Evolutionary conservation across 192 early-diverging fungal species (phyloP), one percentile per base, ranked within the genome.

Genomic region (Gryganskiella cystojenkinii): DNA sequence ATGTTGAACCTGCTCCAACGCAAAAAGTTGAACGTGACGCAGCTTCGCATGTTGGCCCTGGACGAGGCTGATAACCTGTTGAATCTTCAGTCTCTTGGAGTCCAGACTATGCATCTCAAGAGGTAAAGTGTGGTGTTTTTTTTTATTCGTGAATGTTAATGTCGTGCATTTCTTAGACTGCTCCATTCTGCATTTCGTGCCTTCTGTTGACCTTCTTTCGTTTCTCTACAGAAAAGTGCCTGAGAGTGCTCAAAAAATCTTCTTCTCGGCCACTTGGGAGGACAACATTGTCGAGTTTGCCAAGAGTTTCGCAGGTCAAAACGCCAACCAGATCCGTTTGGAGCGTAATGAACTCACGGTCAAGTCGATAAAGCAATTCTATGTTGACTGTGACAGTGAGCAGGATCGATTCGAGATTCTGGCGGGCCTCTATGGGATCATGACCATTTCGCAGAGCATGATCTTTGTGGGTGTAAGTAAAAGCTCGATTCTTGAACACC

Each of bases 11-110:
- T 94, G 64, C 80, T 94, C 35, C 85, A 86, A 46, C 85, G 85
- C 53, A 65, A 86, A n/a, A 65, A 81, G 6, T 67, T 97, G 30
- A 78, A 90, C 27, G 70, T 83, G 1, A 71, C 63, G 0, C 35
- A 79, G 27, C 64, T 96, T 44, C 84, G 85, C 63, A 88, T 97
- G 46, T 90, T 98, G 78, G 94, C 97, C 4, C 85, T 99, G 53
- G 98, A 99, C 66, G 98, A 99, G 80, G 98, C 98, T 20, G 98
- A 99, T 74, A 94, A 90, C 68, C 96, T 98, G 98, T 76, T 98
- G 31, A 94, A 96, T 81, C 80, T 90, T 78, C 89, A 90, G 56
- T 85, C 88, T 3, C 81, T 97, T 35, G 93, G 91, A 1, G 92
- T 95, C 58, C 95, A 96, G 64, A 93, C 88, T 67, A 71, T 94